Conservation (phyloP, 805 yeast genomes). For the Cyberlindnera sargentensis region DNA sequence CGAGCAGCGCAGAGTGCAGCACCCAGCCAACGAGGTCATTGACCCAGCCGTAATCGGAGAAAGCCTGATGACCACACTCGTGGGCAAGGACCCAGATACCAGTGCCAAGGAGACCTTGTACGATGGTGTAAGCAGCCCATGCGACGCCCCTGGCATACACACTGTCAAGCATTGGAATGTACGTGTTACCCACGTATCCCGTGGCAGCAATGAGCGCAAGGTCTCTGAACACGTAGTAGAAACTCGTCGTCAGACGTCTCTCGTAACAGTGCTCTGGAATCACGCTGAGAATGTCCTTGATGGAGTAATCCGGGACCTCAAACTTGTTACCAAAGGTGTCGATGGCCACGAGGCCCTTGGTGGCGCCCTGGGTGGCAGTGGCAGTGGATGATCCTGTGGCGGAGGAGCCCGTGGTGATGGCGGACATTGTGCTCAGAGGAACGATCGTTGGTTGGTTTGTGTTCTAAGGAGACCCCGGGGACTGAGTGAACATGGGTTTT, state of each 20-base stretch:
- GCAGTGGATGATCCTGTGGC: too few species aligned
- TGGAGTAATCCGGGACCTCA: conserved; percentile 55
- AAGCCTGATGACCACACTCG: conserved; percentile 61
- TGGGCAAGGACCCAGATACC: conserved; percentile 60
- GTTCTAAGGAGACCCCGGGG: too few species aligned
- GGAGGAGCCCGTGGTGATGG: too few species aligned
- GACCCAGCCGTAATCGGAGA: conserved; percentile 44
- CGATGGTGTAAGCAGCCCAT: conserved; percentile 34
- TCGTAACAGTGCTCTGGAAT: conserved; percentile 59
- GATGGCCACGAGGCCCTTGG: conserved; percentile 25
- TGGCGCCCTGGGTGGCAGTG: too few species aligned
- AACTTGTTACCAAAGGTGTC: conserved; percentile 48
- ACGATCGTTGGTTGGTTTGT: too few species aligned
- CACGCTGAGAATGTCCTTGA: conserved; percentile 48
- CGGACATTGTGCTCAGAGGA: too few species aligned
- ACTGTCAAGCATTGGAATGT: conserved; percentile 35
- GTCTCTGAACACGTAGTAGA: conserved; percentile 49
- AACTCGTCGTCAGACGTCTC: conserved; percentile 41
- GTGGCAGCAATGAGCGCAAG: conserved; percentile 36
- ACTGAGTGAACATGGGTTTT: too few species aligned
- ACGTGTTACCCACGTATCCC: conserved; percentile 36
- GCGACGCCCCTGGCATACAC: conserved; percentile 30
- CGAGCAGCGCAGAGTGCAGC: conserved; percentile 47
- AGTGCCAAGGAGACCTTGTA: conserved; percentile 43
- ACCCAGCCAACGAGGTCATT: conserved; percentile 58